Base-by-base conservation (phyloP, 441 rosid species). In the Geranium incanum region DNA sequence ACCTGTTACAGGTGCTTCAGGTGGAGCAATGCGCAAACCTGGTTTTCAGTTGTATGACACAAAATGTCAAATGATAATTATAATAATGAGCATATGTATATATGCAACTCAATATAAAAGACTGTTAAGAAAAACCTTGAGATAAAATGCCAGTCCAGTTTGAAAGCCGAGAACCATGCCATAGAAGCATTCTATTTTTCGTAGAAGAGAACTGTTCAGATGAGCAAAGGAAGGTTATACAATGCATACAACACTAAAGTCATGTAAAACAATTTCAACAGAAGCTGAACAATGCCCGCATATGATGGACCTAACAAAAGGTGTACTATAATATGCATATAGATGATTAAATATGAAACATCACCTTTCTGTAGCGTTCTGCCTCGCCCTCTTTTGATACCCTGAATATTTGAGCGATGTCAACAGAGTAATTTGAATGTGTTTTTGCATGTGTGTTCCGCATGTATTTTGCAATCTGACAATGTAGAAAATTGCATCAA, bases 121-220 rank as follows among this genome's bases (percentile, higher is more conserved):
- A 18, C 15, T 33, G 59, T 19, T 64, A 38, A 69, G 1, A 43
- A 68, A 28, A 67, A 93, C 98, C 97, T 93, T 91, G 98, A 66
- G 97, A 93, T 75, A 93, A 85, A 81, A 93, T 89, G 76, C 98
- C 97, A 33, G 85, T 81, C 98, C 97, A 93, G 82, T 91, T 91
- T 72, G 96, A 77, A 80, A 93, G 98, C 72, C 88, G 89, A 69
- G 97, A 91, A 71, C 97, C 98, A 78, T 93, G 97, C 98, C 96
- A 93, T 59, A 93, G 80, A 76, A 93, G 85, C 98, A 86, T 87
- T 78, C 89, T 86, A 75, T 91, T 93, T 72, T 82, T 77, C 12
- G 78, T 78, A 62, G 70, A 68, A 38, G 89, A 84, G 75, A 86
- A 91, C 97, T 93, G 85, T 67, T 69, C 71, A 75, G 33, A 70